phyloP scores from a whole-genome alignment of 352 stramenopile species.

The Peronospora farinosa region DNA sequence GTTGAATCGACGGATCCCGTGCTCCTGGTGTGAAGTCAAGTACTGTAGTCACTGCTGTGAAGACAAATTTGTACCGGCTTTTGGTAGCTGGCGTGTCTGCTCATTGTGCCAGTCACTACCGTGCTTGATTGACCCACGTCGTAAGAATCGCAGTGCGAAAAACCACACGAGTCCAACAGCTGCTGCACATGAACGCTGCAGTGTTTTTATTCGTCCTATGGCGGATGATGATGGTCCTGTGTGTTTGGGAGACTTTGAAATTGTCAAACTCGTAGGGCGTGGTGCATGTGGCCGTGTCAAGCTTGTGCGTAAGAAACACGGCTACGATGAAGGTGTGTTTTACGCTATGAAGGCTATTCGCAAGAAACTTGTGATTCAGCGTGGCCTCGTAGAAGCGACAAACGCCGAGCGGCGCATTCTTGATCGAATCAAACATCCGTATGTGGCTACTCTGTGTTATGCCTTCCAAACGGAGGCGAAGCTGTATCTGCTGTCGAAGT shows the following conservation, averaged over 20 bases:
- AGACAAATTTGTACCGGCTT: constrained; percentile 76
- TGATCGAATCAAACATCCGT: constrained; percentile 92
- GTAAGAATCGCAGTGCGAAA: constrained; percentile 62
- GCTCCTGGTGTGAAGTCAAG: constrained; percentile 82
- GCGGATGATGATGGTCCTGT: constrained; percentile 51
- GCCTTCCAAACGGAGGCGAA: constrained; percentile 88
- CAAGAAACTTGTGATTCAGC: constrained; percentile 85
- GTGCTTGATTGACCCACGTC: constrained; percentile 71
- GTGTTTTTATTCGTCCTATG: constrained; percentile 71
- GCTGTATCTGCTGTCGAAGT: constrained; percentile 90
- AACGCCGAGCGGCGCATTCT: constrained; percentile 88
- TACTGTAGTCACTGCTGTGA: constrained; percentile 81
- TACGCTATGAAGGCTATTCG: constrained; percentile 86
- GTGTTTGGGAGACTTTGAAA: constrained; percentile 91
- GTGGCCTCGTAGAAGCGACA: constrained; percentile 85
- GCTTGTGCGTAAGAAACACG: constrained; percentile 84
- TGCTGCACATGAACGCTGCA: constrained; percentile 42
- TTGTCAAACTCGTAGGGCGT: constrained; percentile 96
- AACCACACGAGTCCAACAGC: constrained; percentile 53
- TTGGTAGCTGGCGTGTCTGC: constrained; percentile 75
- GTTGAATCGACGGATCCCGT: constrained; percentile 72
- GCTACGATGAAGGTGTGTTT: constrained; percentile 68
- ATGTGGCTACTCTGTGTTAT: constrained; percentile 92
- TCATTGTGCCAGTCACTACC: constrained; percentile 71
- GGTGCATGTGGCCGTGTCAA: constrained; percentile 84